Conservation (phyloP, 2,329 filamentous ascomycete genomes). For the Aspergillus ruber region DNA sequence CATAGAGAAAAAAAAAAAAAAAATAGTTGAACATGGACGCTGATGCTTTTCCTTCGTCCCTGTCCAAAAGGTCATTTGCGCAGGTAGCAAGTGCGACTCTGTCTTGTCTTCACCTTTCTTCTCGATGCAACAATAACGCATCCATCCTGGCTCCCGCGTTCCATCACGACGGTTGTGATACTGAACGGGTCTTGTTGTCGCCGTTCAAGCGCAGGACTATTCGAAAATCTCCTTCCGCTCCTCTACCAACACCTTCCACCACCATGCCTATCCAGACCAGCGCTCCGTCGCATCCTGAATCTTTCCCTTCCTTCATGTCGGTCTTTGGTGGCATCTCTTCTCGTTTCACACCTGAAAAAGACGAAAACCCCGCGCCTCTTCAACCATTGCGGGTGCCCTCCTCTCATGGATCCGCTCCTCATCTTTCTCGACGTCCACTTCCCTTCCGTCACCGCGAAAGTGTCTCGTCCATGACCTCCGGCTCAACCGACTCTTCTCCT, state of each 20-base stretch:
- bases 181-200: conserved; percentile 16
- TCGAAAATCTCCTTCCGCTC: conserved; percentile 5
- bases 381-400: conserved; percentile 20
- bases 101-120: conserved; percentile 17
- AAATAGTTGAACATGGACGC: conserved; percentile 16
- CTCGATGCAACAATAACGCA: conserved; percentile 23
- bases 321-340: conserved; percentile 42
- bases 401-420: conserved; percentile 21
- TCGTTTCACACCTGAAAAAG: conserved; percentile 16
- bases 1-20: neutral
- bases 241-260: neutral
- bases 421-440: conserved; percentile 16
- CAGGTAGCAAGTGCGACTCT: conserved; percentile 33
- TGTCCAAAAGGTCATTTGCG: conserved; percentile 34
- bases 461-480: conserved; percentile 50
- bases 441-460: conserved; percentile 38
- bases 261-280: conserved; percentile 38
- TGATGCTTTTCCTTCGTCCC: conserved; percentile 15
- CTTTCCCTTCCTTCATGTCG: conserved; percentile 49
- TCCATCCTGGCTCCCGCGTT: conserved; percentile 16
- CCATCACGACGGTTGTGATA: conserved; percentile 18
- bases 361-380: conserved; percentile 19
- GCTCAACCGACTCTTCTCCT: conserved; percentile 88
- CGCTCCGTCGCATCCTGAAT: conserved; percentile 34
- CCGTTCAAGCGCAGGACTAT: conserved; percentile 25